Evolutionary conservation across 2,329 filamentous ascomycete genomes (phyloP).

Genomic region (Beauveria medogensis): DNA sequence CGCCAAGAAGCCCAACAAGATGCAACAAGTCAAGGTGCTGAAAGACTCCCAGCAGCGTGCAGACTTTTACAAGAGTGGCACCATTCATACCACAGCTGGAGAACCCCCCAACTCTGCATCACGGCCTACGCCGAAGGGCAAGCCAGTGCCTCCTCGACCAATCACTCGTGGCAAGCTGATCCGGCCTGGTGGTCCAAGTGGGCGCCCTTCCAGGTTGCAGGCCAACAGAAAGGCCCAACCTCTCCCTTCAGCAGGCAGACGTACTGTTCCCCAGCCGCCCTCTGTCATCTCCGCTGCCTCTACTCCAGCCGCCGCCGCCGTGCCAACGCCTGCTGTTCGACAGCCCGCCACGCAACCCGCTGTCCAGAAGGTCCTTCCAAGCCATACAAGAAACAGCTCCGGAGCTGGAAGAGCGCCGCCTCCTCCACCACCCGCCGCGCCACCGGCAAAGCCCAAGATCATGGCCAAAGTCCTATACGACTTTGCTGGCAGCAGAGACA

Average conservation of each 20-base stretch:
- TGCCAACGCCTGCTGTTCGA: slow-evolving; percentile 14
- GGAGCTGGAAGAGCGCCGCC: slow-evolving; percentile 49
- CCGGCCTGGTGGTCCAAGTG: slow-evolving; percentile 78
- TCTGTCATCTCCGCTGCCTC: slow-evolving; percentile 23
- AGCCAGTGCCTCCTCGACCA: slow-evolving; percentile 76
- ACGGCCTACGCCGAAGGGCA: slow-evolving; percentile 76
- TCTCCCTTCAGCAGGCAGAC: slow-evolving; percentile 29
- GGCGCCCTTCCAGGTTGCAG: slow-evolving; percentile 66
- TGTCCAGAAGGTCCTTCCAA: slow-evolving; percentile 27
- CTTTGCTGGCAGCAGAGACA: slow-evolving; percentile 74
- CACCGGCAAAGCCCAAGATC: slow-evolving; percentile 55
- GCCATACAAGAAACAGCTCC: slow-evolving; percentile 47
- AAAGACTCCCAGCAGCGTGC: slow-evolving; percentile 73
- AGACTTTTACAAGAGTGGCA: slow-evolving; percentile 90
- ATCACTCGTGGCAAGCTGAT: slow-evolving; percentile 92
- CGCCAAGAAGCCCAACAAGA: slow-evolving; percentile 95
- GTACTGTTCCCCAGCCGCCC: slow-evolving; percentile 27
- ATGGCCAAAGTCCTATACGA: slow-evolving; percentile 90
- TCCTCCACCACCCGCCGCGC: slow-evolving; percentile 59
- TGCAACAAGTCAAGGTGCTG: slow-evolving; percentile 77
- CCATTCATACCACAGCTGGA: slow-evolving; percentile 77
- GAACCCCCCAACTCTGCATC: slow-evolving; percentile 78
- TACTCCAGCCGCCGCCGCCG: slow-evolving; percentile 12
- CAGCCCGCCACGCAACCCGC: slow-evolving; percentile 12
- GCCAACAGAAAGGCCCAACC: slow-evolving; percentile 37